phyloP scores from a whole-genome alignment of 2,329 filamentous ascomycete species.

The Fusarium sp. region DNA sequence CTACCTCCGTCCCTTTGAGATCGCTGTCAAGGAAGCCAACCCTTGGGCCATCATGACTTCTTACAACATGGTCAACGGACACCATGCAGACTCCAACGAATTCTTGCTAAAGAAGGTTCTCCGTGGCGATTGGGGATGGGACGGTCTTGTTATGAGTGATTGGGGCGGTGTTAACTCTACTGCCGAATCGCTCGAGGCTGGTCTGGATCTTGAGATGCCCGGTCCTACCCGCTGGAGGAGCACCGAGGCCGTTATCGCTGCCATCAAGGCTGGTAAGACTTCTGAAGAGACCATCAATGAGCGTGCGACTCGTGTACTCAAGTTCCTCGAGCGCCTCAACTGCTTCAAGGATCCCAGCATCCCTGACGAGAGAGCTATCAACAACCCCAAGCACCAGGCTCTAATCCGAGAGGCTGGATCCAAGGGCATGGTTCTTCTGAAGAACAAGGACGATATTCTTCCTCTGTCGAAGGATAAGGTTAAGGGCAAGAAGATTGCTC shows the following conservation, averaged over 20 bases:
- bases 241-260: constrained; percentile 45
- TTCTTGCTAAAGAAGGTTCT: constrained; percentile 50
- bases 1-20: constrained; percentile 55
- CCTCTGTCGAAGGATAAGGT: constrained; percentile 60
- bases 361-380: constrained; percentile 45
- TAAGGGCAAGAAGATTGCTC: constrained; percentile 48
- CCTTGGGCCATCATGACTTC: constrained; percentile 54
- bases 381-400: constrained; percentile 49
- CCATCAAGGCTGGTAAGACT: constrained; percentile 46
- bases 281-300: constrained; percentile 46
- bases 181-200: constrained; percentile 49
- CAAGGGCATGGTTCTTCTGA: constrained; percentile 71
- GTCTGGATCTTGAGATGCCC: constrained; percentile 53
- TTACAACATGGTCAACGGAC: constrained; percentile 55
- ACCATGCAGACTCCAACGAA: constrained; percentile 46
- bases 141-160: constrained; percentile 50
- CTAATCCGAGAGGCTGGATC: constrained; percentile 47
- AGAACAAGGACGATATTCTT: constrained; percentile 68
- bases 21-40: constrained; percentile 53
- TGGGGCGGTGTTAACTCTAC: constrained; percentile 53
- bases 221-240: constrained; percentile 50
- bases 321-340: constrained; percentile 44
- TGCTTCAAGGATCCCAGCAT: constrained; percentile 47
- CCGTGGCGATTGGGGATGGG: constrained; percentile 59
- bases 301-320: constrained; percentile 47